phyloP scores from a whole-genome alignment of 139 green algal genomes.

The Parachlorella kessleri region DNA sequence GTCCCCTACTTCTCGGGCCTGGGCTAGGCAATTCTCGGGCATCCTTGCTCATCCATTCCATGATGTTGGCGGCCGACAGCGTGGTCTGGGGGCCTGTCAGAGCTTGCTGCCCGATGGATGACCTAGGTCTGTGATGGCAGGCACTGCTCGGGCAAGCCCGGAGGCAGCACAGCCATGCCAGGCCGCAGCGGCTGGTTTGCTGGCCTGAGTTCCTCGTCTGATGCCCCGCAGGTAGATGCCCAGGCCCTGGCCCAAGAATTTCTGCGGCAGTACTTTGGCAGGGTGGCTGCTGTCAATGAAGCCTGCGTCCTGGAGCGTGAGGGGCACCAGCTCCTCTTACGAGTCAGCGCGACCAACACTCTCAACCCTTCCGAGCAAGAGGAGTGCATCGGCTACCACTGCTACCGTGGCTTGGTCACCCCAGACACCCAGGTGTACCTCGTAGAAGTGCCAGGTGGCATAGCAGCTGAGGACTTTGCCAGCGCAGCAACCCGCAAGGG shows the following conservation, averaged over 20 bases:
- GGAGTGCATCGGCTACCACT: conserved; percentile 63
- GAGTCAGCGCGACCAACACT: conserved; percentile 44
- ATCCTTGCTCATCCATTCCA: no score
- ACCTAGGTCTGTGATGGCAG: no score
- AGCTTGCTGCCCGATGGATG: no score
- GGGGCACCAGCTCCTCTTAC: conserved; percentile 37
- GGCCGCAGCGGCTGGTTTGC: not conserved
- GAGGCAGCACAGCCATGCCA: not conserved
- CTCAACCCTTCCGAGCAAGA: conserved; percentile 43
- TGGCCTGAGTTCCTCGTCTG: no score
- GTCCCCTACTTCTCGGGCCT: no score
- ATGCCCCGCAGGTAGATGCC: conserved; percentile 54
- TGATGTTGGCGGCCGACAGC: no score
- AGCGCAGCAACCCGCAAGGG: no score
- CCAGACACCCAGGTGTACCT: conserved; percentile 48
- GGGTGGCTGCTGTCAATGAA: conserved; percentile 47
- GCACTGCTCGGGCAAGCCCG: no score
- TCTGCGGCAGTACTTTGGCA: conserved; percentile 22
- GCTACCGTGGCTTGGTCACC: conserved; percentile 58
- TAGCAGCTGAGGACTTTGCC: not conserved
- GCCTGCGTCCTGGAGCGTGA: conserved; percentile 9
- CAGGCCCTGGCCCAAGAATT: conserved; percentile 18
- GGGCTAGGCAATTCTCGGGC: no score
- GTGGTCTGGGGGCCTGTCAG: no score
- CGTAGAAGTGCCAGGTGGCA: no score